Conservation (phyloP, 495 filamentous ascomycete genomes). For the Penicillium coffeae region DNA sequence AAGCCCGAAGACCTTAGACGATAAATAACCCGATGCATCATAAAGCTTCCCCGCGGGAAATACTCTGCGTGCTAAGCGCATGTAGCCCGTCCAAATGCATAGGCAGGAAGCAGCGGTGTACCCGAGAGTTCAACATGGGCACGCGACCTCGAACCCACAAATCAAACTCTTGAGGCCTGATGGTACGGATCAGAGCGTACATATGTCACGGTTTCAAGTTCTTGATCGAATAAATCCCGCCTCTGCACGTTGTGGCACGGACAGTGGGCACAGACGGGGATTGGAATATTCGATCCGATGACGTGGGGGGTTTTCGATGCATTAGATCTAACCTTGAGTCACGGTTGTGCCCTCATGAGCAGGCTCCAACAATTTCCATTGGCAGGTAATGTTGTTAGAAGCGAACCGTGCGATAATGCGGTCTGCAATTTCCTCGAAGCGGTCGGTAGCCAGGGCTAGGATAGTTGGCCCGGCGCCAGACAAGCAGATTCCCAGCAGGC, state of each 20-base stretch:
- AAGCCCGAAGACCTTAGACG: no score
- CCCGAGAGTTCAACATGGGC: constrained; percentile 1
- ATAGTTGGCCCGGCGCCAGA: constrained; percentile 95
- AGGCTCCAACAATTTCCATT: constrained; percentile 83
- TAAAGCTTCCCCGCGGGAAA: neutral
- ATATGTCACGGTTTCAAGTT: neutral
- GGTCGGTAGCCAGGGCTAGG: constrained; percentile 80
- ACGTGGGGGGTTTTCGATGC: neutral
- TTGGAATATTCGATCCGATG: neutral
- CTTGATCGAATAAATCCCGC: neutral
- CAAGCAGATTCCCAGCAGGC: constrained; percentile 86
- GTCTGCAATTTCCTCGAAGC: constrained; percentile 80
- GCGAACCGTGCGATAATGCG: constrained; percentile 66
- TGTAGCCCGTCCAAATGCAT: constrained; percentile 17
- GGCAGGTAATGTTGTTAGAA: constrained; percentile 67
- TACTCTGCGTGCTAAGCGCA: neutral
- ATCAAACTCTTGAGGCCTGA: neutral
- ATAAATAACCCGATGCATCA: neutral
- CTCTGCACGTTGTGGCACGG: neutral
- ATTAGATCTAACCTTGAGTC: constrained; percentile 18
- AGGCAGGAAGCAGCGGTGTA: constrained; percentile 19
- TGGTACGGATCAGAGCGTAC: neutral
- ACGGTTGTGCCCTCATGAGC: constrained; percentile 79
- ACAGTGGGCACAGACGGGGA: neutral
- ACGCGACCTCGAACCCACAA: neutral